Percentiles rank a stretch among this genome's conserved stretches.
Conservation (phyloP, 495 filamentous ascomycete species). For the Podospora appendiculata region DNA sequence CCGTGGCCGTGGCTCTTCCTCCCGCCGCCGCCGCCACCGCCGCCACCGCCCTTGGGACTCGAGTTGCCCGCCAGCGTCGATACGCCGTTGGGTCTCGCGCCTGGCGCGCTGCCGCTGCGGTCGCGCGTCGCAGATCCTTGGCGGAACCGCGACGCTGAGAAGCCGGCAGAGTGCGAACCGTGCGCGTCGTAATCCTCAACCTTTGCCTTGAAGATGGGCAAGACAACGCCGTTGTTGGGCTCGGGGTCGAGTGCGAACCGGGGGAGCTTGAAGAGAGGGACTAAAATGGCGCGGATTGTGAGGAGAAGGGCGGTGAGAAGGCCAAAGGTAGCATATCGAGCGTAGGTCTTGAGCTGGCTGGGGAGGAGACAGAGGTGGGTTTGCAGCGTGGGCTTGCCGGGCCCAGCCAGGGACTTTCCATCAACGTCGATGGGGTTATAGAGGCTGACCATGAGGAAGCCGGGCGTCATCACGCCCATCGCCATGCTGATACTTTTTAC, state of each 20-base stretch:
- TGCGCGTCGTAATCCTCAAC: constrained; percentile 34
- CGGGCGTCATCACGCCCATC: constrained; percentile 90
- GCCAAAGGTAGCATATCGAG: constrained; percentile 61
- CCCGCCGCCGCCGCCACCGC: background rate
- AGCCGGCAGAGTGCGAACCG: constrained; percentile 15
- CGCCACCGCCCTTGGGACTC: background rate
- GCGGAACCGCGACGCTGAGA: constrained; percentile 15
- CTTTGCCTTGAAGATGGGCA: constrained; percentile 41
- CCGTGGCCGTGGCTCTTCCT: constrained; percentile 4
- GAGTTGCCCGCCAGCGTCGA: constrained; percentile 5
- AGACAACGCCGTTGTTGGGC: constrained; percentile 5
- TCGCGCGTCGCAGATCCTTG: constrained; percentile 14
- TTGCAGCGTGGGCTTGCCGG: constrained; percentile 56
- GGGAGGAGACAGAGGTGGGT: constrained; percentile 88
- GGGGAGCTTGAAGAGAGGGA: constrained; percentile 36
- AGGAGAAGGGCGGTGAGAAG: constrained; percentile 53
- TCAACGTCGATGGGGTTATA: constrained; percentile 77
- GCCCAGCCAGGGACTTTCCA: constrained; percentile 46
- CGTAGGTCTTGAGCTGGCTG: constrained; percentile 74
- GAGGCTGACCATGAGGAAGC: constrained; percentile 79
- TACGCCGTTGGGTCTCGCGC: constrained; percentile 6
- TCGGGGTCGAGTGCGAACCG: constrained; percentile 38
- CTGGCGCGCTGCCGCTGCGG: constrained; percentile 10
- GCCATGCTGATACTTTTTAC: constrained; percentile 92
- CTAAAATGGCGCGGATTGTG: constrained; percentile 51